A percentile compares a stretch with the other conserved stretches of the same genome.
These are phyloP conservation scores for Elymus sibiricus DNA, from an alignment of 176 grass and related monocot genomes.

Conservation along the genomic window DNA sequence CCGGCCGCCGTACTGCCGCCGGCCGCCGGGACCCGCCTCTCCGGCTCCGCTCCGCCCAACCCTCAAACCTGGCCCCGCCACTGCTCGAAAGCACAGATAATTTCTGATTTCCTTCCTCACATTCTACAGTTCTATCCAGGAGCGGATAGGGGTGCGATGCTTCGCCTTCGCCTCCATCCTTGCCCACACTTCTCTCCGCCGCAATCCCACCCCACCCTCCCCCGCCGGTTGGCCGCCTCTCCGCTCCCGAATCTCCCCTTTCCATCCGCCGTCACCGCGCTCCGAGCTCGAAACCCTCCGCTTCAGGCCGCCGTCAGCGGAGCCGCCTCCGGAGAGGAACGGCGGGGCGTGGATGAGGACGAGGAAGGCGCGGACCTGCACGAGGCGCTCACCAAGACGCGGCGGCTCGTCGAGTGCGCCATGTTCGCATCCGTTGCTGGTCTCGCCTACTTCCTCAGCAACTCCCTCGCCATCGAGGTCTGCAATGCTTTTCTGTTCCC, in stretches of 20 bases:
- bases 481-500: neutral
- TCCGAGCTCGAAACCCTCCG: conserved; percentile 1
- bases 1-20: too few relatives aligned
- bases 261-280: neutral
- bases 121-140: too few relatives aligned
- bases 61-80: too few relatives aligned
- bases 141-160: neutral
- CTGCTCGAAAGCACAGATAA: too few relatives aligned
- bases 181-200: neutral
- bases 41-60: too few relatives aligned
- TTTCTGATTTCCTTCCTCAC: too few relatives aligned
- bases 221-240: neutral
- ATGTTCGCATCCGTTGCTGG: conserved; percentile 89
- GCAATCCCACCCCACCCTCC: neutral
- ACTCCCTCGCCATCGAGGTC: conserved; percentile 80
- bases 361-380: conserved; percentile 25
- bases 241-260: neutral
- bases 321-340: neutral
- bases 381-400: conserved; percentile 54
- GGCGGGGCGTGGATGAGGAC: neutral
- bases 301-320: neutral
- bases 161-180: conserved; percentile 10
- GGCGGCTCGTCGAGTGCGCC: conserved; percentile 86
- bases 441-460: conserved; percentile 93
- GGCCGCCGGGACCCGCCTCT: too few relatives aligned